Evolutionary conservation across 257 asterid genomes (phyloP), one percentile per base, ranked within the genome.

Genomic region (Fraxinus anomala): DNA sequence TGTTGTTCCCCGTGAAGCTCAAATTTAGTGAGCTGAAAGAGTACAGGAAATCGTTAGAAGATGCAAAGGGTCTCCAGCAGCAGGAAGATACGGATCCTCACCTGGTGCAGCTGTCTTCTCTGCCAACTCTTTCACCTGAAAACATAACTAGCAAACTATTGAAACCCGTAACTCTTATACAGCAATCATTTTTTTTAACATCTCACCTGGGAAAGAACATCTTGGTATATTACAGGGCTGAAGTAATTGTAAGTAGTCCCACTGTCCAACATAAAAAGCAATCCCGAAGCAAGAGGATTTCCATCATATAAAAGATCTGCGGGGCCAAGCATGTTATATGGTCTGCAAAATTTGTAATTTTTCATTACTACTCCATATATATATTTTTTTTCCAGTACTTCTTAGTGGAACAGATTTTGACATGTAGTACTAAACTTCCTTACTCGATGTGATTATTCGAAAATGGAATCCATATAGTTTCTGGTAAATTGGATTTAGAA

Each of bases 221-320:
- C 70, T 73, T 75, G 54, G 68, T 79, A 82, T 30, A 86, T 78
- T 56, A 31, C 14, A 19, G 80, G 63, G 70, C 39, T 85, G 23
- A 84, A 80, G 84, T 85, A 87, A 28, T 76, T 87, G 80, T 82
- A 87, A 49, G 90, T 82, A 77, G 89, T 87, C 44, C 90, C 90
- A 47, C 89, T 87, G 70, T 87, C 89, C 56, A 87, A 80, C 30
- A 56, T 1, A 56, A 56, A 56, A 21, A 17, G 26, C 1, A 56
- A 19, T 21, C 26, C 24, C 6, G 12, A 1, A 1, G 66, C 66
- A 56, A 56, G 26, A 6, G 9, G 66, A 17, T 56, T 21, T 17
- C 11, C 24, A 7, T 6, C 3, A n/a, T 56, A 56, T 4, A n/a
- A 17, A 3, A 56, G 17, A n/a, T 56, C 24, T 5, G 26, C 66